Evolutionary conservation across 495 filamentous ascomycete genomes (phyloP).

Genomic region (Penicillium nucicola): DNA sequence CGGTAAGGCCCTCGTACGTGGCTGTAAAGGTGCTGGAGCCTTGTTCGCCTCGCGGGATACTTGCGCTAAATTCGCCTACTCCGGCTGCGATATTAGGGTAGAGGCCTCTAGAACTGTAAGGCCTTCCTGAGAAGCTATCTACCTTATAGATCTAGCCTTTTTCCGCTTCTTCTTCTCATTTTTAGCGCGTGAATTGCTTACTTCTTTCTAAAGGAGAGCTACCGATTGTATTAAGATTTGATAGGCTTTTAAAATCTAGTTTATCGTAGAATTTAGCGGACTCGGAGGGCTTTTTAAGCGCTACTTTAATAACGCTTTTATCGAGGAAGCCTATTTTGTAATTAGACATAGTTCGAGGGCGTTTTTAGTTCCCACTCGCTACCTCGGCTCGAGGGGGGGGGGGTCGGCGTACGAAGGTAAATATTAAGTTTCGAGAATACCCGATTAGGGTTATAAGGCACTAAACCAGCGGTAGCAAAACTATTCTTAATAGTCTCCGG

Average conservation of each 20-base stretch:
- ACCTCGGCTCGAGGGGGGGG: background rate
- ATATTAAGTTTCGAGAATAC: conserved; percentile 7
- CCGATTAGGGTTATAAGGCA: conserved; percentile 1
- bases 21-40: too few relatives aligned
- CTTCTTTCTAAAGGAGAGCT: conserved; percentile 1
- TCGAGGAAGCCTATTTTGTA: conserved; percentile 1
- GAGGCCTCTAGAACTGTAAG: background rate
- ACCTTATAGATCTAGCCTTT: background rate
- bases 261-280: background rate
- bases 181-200: background rate
- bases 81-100: too few relatives aligned
- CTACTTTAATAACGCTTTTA: background rate
- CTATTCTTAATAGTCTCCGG: background rate
- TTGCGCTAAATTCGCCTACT: too few relatives aligned
- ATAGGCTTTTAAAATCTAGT: conserved; percentile 4
- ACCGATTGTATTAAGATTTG: background rate
- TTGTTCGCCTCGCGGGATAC: too few relatives aligned
- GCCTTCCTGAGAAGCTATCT: background rate
- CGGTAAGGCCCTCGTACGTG: too few relatives aligned
- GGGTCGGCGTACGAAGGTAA: conserved; percentile 2
- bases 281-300: background rate
- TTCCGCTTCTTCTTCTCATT: background rate
- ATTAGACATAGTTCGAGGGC: background rate
- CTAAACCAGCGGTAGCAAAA: conserved; percentile 3
- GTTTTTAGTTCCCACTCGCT: background rate